phyloP scores from a whole-genome alignment of 345 rosid genomes.

The Arabidopsis thaliana region TAIR10.1 NC_003071.7:18717501-18718000 shows the following conservation, averaged over 20 bases:
- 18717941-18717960: slow-evolving; percentile 12
- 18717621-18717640: slow-evolving; percentile 2
- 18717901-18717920: slow-evolving; percentile 15
- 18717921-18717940: not conserved
- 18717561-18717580: slow-evolving; percentile 10
- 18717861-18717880: slow-evolving; percentile 51
- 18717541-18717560: not conserved
- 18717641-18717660: not conserved
- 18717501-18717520: slow-evolving; percentile 49
- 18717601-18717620: slow-evolving; percentile 25
- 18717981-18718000: not conserved
- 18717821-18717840: slow-evolving; percentile 20
- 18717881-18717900: slow-evolving; percentile 41
- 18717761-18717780: slow-evolving; percentile 11
- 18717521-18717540: slow-evolving; percentile 2
- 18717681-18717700: slow-evolving; percentile 21
- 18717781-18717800: not conserved
- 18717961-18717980: not conserved
- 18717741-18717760: slow-evolving; percentile 29
- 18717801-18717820: slow-evolving; percentile 11
- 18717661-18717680: not conserved
- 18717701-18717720: slow-evolving; percentile 21
- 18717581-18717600: slow-evolving; percentile 38
- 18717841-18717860: slow-evolving; percentile 4
- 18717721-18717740: slow-evolving; percentile 46